Percentiles rank a stretch among this genome's conserved stretches.
phyloP scores from a whole-genome alignment of 768 basidiomycete genomes.

The Russula earlei region DNA sequence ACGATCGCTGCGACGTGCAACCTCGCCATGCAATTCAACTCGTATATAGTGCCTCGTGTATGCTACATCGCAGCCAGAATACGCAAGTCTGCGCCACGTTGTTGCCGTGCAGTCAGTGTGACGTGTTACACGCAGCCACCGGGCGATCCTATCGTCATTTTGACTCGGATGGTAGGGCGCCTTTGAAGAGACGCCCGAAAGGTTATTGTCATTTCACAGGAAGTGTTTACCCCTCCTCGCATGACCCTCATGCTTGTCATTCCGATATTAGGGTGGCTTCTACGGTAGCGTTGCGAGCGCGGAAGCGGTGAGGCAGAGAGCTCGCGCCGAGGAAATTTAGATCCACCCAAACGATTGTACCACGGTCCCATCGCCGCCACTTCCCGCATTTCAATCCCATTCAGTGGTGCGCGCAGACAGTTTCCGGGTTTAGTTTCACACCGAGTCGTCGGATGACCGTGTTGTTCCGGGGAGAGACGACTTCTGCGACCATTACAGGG shows the following conservation, averaged over 20 bases:
- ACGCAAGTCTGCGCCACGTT: background rate
- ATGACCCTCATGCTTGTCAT: background rate
- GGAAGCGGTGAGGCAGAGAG: slow-evolving; percentile 8
- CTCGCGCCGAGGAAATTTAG: background rate
- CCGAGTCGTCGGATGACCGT: background rate
- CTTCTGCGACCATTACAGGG: background rate
- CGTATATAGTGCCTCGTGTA: background rate
- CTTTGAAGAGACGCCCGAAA: background rate
- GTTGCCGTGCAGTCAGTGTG: background rate
- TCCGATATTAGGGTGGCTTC: background rate
- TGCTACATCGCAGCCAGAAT: background rate
- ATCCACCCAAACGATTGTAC: background rate
- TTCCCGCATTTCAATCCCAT: background rate
- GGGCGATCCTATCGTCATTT: slow-evolving; percentile 10
- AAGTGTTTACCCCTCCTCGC: background rate
- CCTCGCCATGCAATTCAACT: background rate
- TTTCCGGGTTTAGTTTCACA: background rate
- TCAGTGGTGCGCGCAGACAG: no score
- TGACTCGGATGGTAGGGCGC: background rate
- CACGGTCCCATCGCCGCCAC: no score
- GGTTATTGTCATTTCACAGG: background rate
- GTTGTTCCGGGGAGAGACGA: background rate
- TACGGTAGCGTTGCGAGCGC: background rate
- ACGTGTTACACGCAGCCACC: background rate
- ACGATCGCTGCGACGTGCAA: background rate